Evolutionary conservation across 169 alveolate species (phyloP).

Genomic region (Plasmodium fragile): DNA sequence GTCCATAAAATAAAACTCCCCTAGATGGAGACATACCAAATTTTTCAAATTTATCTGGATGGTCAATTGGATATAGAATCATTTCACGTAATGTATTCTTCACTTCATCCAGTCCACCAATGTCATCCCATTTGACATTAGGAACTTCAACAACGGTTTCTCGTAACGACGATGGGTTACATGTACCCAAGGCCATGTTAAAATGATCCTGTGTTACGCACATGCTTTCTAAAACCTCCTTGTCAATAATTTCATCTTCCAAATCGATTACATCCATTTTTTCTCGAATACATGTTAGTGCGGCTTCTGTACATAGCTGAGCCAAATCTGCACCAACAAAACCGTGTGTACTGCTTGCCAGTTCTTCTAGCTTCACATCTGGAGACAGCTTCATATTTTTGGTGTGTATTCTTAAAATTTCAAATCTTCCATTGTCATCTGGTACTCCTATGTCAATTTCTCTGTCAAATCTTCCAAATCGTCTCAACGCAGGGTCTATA

Average conservation of each 20-base stretch:
- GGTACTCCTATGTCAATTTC: conserved; percentile 99
- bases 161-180: conserved; percentile 97
- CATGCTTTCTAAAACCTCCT: conserved; percentile 97
- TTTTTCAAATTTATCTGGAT: conserved; percentile 98
- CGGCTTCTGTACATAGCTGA: conserved; percentile 98
- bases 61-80: conserved; percentile 97
- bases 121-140: conserved; percentile 99
- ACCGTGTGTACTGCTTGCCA: conserved; percentile 99
- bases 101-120: conserved; percentile 98
- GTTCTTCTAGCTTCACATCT: conserved; percentile 97
- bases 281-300: conserved; percentile 98
- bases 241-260: conserved; percentile 99
- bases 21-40: conserved; percentile 99
- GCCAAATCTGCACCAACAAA: conserved; percentile 98
- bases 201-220: conserved; percentile 99
- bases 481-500: conserved; percentile 99
- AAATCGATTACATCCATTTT: conserved; percentile 99
- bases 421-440: conserved; percentile 99
- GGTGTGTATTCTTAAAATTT: conserved; percentile 98
- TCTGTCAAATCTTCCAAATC: conserved; percentile 99
- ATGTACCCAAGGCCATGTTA: conserved; percentile 96
- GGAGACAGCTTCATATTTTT: conserved; percentile 99
- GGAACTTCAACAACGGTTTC: conserved; percentile 99
- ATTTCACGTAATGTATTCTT: conserved; percentile 96
- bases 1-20: conserved; percentile 99